Percentiles rank a stretch among this genome's conserved stretches.
These are phyloP conservation scores for Entomortierella chlamydospora DNA, from an alignment of 192 early-diverging fungal species.

Conservation along the genomic window DNA sequence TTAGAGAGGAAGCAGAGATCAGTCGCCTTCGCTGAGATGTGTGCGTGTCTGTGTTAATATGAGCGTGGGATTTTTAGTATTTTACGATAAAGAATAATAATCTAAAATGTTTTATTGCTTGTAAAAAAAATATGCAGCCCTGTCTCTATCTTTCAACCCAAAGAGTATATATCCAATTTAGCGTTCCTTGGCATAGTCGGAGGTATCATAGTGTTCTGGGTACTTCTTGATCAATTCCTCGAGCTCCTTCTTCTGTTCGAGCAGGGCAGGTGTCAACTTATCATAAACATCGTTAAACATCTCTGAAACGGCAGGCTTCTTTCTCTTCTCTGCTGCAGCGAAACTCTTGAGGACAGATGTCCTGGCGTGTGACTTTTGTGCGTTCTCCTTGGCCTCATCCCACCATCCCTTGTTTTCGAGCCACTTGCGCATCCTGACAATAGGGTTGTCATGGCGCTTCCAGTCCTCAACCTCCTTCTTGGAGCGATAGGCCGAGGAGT, in stretches of 20 bases:
- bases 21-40: constrained; percentile 35
- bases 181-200: constrained; percentile 39
- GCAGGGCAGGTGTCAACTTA: constrained; percentile 78
- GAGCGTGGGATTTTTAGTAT: neutral
- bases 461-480: constrained; percentile 93
- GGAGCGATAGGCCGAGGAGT: constrained; percentile 94
- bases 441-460: constrained; percentile 88
- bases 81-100: too few relatives aligned
- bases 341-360: constrained; percentile 86
- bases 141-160: neutral
- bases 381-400: constrained; percentile 77
- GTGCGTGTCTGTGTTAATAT: neutral
- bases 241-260: constrained; percentile 85
- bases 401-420: constrained; percentile 88
- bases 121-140: neutral
- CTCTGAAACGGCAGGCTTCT: constrained; percentile 86
- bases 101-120: neutral
- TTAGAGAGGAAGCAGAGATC: constrained; percentile 58
- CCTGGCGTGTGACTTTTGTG: constrained; percentile 71
- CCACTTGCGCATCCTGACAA: constrained; percentile 91
- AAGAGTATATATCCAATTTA: neutral
- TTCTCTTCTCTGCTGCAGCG: constrained; percentile 83
- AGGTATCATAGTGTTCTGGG: constrained; percentile 81
- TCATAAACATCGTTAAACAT: constrained; percentile 97
- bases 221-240: constrained; percentile 82